These are phyloP conservation scores for Arachis monticola DNA, from an alignment of 331 rosid genomes.

Conservation along the genomic window DNA sequence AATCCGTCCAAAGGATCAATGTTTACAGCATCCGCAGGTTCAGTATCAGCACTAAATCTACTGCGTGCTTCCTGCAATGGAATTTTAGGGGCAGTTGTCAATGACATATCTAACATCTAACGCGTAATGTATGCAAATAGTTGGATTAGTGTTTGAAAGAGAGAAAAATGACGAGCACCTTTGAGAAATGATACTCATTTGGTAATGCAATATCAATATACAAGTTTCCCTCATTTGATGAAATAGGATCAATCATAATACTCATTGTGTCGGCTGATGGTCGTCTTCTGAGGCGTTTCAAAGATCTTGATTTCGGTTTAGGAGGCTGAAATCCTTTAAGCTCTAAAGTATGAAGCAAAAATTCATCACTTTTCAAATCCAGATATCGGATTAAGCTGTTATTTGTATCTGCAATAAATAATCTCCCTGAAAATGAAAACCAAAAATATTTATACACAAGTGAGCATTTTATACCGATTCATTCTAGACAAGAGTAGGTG, in stretches of 20 bases:
- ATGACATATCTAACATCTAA: constrained; percentile 22
- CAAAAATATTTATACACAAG: constrained; percentile 19
- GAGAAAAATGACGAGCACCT: constrained; percentile 55
- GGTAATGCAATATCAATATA: constrained; percentile 69
- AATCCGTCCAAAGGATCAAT: constrained; percentile 80
- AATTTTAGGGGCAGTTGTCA: constrained; percentile 33
- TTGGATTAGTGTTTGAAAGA: constrained; percentile 30
- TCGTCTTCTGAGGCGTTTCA: constrained; percentile 80
- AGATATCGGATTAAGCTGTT: constrained; percentile 84
- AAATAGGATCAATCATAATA: constrained; percentile 59
- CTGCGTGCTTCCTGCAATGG: constrained; percentile 90
- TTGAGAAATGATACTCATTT: constrained; percentile 90
- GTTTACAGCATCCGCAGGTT: constrained; percentile 71
- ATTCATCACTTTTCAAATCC: constrained; percentile 58
- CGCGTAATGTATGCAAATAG: background rate
- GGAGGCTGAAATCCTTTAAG: constrained; percentile 93
- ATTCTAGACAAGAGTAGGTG: constrained; percentile 28
- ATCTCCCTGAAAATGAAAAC: constrained; percentile 66
- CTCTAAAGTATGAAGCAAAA: constrained; percentile 70
- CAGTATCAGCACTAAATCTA: constrained; percentile 74
- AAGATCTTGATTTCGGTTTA: constrained; percentile 55
- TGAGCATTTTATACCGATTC: constrained; percentile 6
- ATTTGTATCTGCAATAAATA: constrained; percentile 91
- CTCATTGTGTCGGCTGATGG: constrained; percentile 73
- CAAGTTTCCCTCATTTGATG: constrained; percentile 77